phyloP scores from a whole-genome alignment of 2,329 filamentous ascomycete species.

The Exophiala alcalophila region DNA sequence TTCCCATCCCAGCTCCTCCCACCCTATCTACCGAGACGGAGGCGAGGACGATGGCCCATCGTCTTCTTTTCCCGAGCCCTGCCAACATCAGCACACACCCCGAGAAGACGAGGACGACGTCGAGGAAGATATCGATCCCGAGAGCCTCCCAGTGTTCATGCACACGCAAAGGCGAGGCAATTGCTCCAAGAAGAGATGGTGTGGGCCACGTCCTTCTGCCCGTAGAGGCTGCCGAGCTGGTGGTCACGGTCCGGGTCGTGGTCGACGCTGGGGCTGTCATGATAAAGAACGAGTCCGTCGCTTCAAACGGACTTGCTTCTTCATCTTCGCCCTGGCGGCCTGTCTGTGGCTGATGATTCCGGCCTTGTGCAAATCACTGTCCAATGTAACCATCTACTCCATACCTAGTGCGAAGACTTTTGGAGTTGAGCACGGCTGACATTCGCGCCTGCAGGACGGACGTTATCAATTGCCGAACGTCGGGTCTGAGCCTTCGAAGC shows the following conservation, averaged over 20 bases:
- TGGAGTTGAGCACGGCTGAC: constrained; percentile 3
- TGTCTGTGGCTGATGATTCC: constrained; percentile 27
- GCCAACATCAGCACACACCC: constrained; percentile 5
- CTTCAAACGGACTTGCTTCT: constrained; percentile 19
- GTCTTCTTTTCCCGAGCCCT: constrained; percentile 13
- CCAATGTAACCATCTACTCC: constrained; percentile 16
- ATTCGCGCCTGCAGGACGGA: constrained; percentile 10
- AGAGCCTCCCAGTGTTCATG: constrained; percentile 2
- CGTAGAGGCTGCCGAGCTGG: constrained; percentile 17
- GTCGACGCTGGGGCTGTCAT: neutral
- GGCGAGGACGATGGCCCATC: constrained; percentile 18
- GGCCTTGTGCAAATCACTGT: constrained; percentile 20
- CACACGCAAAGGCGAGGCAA: neutral
- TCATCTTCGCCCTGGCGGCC: constrained; percentile 17
- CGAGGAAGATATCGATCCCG: constrained; percentile 7
- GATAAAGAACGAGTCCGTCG: constrained; percentile 20
- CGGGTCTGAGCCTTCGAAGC: constrained; percentile 8
- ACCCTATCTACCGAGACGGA: constrained; percentile 7
- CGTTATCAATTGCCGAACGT: constrained; percentile 13
- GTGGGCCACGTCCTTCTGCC: constrained; percentile 3
- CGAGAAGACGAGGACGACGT: neutral
- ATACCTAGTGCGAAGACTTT: neutral
- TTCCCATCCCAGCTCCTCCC: constrained; percentile 3
- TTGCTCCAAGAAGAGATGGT: constrained; percentile 7
- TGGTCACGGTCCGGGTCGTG: constrained; percentile 4